These are phyloP conservation scores for Psilocybe subaeruginosa DNA, from an alignment of 768 basidiomycete species.

Conservation along the genomic window DNA sequence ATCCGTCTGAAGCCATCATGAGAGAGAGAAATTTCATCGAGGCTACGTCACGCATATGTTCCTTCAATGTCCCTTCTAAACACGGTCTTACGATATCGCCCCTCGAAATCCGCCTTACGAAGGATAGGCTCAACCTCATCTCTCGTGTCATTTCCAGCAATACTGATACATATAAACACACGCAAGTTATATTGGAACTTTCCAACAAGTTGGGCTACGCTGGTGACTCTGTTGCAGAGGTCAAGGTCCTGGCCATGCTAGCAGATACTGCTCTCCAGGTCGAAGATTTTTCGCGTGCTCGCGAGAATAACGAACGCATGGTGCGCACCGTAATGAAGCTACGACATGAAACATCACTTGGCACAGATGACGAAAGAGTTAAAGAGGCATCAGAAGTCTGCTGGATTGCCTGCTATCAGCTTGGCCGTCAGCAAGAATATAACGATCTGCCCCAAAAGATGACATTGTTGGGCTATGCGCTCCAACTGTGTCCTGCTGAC, in stretches of 20 bases:
- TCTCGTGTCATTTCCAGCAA: constrained; percentile 85
- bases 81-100: constrained; percentile 83
- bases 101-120: constrained; percentile 90
- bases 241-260: constrained; percentile 88
- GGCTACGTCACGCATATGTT: constrained; percentile 93
- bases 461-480: constrained; percentile 73
- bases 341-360: constrained; percentile 30
- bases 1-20: constrained; percentile 58
- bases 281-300: constrained; percentile 79
- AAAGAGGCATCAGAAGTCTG: constrained; percentile 77
- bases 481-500: constrained; percentile 86
- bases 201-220: constrained; percentile 86
- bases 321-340: constrained; percentile 61
- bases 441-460: constrained; percentile 68
- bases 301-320: constrained; percentile 74
- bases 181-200: constrained; percentile 90
- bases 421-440: constrained; percentile 84
- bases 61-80: constrained; percentile 82
- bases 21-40: constrained; percentile 93
- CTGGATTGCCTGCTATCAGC: constrained; percentile 89
- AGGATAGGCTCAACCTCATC: constrained; percentile 86
- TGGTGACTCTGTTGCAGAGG: constrained; percentile 72
- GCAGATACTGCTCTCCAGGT: constrained; percentile 83
- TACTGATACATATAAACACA: constrained; percentile 87
- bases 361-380: constrained; percentile 40